Base-by-base conservation (phyloP, 257 asterid species). In the Coffea eugenioides region DNA sequence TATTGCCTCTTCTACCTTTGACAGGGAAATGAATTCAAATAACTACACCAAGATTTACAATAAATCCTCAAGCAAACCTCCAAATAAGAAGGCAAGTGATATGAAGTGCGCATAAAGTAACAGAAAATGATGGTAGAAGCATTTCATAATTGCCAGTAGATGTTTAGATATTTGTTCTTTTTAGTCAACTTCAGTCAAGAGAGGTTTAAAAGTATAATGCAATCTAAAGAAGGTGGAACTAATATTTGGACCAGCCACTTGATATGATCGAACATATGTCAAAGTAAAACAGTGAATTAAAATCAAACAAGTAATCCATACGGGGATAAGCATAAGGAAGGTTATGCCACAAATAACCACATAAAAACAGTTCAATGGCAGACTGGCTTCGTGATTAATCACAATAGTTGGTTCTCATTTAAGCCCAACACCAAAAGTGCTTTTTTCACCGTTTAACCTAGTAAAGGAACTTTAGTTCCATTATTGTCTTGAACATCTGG, bases 1-100 rank as follows among this genome's bases (percentile, higher is more conserved):
- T 83, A 93, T 64, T 67, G 97, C 95, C 85, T 90, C 99, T 88
- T 93, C 99, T 34, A 93, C 96, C 98, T 93, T 86, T 39, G 79
- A 72, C 74, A 83, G 45, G 54, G 48, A 70, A 82, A 78, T 62
- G 54, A 62, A 80, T 8, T 52, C 34, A 79, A 69, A 52, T 59
- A 45, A 69, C 23, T 45, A 59, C 67, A 69, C 46, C 11, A 62
- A 71, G 14, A 23, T 9, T 25, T 43, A 43, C 16, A 71, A 45
- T 45, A 56, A 6, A 71, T 14, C 18, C 0, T 36, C 48, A 48
- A n/a, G 48, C 15, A 64, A 49, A 46, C 23, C 61, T 45, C 25
- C 46, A n/a, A 2, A 21, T 45, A 45, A 39, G 27, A n/a, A 65
- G 36, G 68, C 45, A 31, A 79, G 48, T 6, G 39, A 67, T 54